Base-by-base conservation (phyloP, 768 basidiomycete species). In the Cyathus striatus region DNA sequence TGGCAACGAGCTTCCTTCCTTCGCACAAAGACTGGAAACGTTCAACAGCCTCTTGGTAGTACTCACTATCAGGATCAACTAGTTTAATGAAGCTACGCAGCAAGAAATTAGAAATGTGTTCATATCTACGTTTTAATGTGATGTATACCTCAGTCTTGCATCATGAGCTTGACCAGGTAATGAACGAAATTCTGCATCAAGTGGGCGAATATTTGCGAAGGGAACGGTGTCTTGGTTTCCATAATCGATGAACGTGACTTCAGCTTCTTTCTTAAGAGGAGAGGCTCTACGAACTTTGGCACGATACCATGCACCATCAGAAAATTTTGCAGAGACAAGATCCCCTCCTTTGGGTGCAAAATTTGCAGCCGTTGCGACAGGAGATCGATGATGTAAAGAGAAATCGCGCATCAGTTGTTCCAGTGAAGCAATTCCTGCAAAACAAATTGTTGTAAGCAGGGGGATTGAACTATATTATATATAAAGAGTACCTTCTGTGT, bases 371-470 rank as follows among this genome's bases (percentile, higher is more conserved):
- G 76, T 60, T 17, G 72, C 58, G 3, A 75, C 63, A 12, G 82
- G 73, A 33, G 79, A 76, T 35, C 79, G 78, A 65, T 98, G 91
- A 61, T 94, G 82, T 25, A 87, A 55, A 5, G 90, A 87, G 55
- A 99, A 96, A 47, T 98, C 93, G 40, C 73, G 74, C 95, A 98
- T 98, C 47, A 99, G 73, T 59, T 89, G 86, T 56, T 96, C 95
- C 45, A 99, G 72, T 4, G 86, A 83, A 7, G 88, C 89, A 46
- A 97, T 94, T 42, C 91, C 92, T 96, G 40, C 13, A 6, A n/a
- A n/a, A n/a, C n/a, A n/a, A n/a, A n/a, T n/a, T n/a, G n/a, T n/a
- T n/a, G n/a, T n/a, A n/a, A n/a, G n/a, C n/a, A n/a, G n/a, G n/a
- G n/a, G n/a, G n/a, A n/a, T n/a, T n/a, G n/a, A n/a, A n/a, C n/a